A percentile compares a stretch with the other conserved stretches of the same genome.
These are phyloP conservation scores for Galeopsis tetrahit DNA, from an alignment of 257 asterid genomes.

Conservation along the genomic window DNA sequence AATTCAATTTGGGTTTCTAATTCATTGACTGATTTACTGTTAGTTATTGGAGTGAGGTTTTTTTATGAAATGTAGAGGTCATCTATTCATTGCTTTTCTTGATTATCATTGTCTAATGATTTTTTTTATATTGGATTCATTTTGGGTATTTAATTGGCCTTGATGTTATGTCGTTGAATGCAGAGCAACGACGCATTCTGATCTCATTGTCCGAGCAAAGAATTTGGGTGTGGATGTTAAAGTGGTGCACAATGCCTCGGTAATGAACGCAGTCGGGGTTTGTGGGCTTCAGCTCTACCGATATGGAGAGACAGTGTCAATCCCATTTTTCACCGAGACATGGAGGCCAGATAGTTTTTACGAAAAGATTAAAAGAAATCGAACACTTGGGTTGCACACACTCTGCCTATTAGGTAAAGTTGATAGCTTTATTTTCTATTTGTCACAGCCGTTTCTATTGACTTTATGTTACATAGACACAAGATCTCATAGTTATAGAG, in stretches of 20 bases:
- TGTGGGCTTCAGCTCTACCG: slow-evolving; percentile 94
- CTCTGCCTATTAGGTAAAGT: slow-evolving; percentile 84
- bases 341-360: slow-evolving; percentile 98
- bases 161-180: slow-evolving; percentile 19
- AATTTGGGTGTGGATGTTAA: slow-evolving; percentile 74
- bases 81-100: background rate
- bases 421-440: background rate
- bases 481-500: no score
- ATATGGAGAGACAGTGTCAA: slow-evolving; percentile 86
- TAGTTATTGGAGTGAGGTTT: background rate
- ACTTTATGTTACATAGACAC: background rate
- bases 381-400: slow-evolving; percentile 73
- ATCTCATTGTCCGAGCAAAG: slow-evolving; percentile 90
- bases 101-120: slow-evolving; percentile 9
- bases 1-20: slow-evolving; percentile 7
- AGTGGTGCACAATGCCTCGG: slow-evolving; percentile 93
- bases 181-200: slow-evolving; percentile 96
- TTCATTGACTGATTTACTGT: background rate
- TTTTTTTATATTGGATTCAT: background rate
- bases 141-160: slow-evolving; percentile 5
- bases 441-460: slow-evolving; percentile 12
- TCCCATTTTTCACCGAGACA: slow-evolving; percentile 89
- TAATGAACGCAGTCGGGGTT: slow-evolving; percentile 92
- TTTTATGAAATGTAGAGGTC: background rate
- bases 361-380: slow-evolving; percentile 71